These are phyloP conservation scores for Botrytis galanthina DNA, from an alignment of 2,329 filamentous ascomycete species.

Conservation along the genomic window DNA sequence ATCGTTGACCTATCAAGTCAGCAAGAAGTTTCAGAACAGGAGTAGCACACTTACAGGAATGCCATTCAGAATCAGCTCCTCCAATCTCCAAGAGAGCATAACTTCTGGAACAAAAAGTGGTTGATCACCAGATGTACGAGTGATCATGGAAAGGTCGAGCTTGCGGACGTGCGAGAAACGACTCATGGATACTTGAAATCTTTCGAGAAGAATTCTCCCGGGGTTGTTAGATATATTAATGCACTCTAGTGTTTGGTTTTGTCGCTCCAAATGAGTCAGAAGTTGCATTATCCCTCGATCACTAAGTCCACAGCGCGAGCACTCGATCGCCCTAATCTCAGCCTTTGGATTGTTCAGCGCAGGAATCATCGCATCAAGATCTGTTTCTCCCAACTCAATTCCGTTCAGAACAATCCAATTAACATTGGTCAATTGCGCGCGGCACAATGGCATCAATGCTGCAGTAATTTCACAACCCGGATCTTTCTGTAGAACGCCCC, in stretches of 20 bases:
- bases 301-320: constrained; percentile 60
- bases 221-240: constrained; percentile 66
- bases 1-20: constrained; percentile 50
- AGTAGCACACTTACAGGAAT: constrained; percentile 45
- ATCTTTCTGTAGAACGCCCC: constrained; percentile 52
- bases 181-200: constrained; percentile 65
- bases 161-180: constrained; percentile 65
- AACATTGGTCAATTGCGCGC: constrained; percentile 64
- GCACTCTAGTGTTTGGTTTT: constrained; percentile 65
- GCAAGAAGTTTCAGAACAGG: constrained; percentile 11
- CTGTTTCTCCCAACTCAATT: constrained; percentile 67
- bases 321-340: constrained; percentile 64
- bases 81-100: constrained; percentile 63
- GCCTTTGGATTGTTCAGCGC: constrained; percentile 64
- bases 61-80: constrained; percentile 63
- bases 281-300: constrained; percentile 60
- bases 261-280: constrained; percentile 60
- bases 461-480: constrained; percentile 68
- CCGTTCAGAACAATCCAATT: constrained; percentile 70
- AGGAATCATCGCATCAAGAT: constrained; percentile 62
- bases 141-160: constrained; percentile 63
- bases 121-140: constrained; percentile 60
- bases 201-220: constrained; percentile 60
- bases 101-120: constrained; percentile 65
- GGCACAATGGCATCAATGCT: constrained; percentile 66